Evolutionary conservation across 1,139 yeast species (phyloP), one percentile per base, ranked within the genome.

Genomic region (Tardiomyces digboiensis): DNA sequence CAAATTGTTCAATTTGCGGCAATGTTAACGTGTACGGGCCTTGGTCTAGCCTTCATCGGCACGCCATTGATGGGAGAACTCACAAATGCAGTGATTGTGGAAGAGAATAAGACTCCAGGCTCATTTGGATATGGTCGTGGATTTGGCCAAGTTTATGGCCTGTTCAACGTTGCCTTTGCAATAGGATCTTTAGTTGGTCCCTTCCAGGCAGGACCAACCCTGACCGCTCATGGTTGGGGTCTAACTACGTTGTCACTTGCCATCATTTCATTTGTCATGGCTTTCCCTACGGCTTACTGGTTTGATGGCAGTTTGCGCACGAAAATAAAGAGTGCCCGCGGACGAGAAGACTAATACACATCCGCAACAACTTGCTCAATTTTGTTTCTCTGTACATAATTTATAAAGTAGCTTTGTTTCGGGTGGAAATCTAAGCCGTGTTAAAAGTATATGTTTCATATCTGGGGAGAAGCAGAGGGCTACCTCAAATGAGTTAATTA

Each of bases 171-270:
- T 14, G 64, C 62, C 3, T 64, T 51, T 42, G 54, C 66, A 1
- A 39, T 62, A 2, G 68, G 68, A 1, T 47, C 58, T 3, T 47
- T 65, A 20, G 48, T 62, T 41, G 68, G 68, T 1, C 68, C 68
- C 2, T 55, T 63, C 14, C 33, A 26, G 33, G 55, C 64, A 7
- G 67, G 65, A 7, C 54, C 56, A 2, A 52, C 55, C 14, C 50
- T 49, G 39, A 48, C 46, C 6, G 22, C 40, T 10, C 40, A 49
- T 22, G 67, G 66, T 19, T 63, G 65, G 63, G 49, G 47, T 2
- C 46, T 49, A 19, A 51, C 52, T 40, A 47, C 53, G 2, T 42
- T 62, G 18, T 49, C 61, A 1, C 43, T 61, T 14, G 67, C 57
- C 3, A 45, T 61, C 1, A 39, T 63, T 3, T 39, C 55, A 13